These are phyloP conservation scores for Hevea brasiliensis DNA, from an alignment of 345 rosid species.

Conservation along the genomic window DNA sequence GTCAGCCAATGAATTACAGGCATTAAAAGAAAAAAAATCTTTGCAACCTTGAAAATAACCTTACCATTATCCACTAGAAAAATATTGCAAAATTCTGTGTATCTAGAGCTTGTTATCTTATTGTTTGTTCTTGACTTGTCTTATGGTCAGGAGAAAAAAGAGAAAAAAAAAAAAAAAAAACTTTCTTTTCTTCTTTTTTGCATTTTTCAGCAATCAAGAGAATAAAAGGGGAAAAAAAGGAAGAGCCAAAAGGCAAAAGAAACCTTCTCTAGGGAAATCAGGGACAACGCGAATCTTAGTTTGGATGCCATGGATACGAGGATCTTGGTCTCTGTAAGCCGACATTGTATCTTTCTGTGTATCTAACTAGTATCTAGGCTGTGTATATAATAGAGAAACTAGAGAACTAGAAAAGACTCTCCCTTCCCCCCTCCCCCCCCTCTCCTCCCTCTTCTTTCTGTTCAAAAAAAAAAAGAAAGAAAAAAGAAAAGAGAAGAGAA, in stretches of 20 bases:
- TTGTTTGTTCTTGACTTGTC: too few relatives aligned
- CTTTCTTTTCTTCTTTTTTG: neutral
- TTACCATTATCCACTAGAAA: too few relatives aligned
- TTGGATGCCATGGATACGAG: conserved; percentile 43
- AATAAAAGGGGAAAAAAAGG: neutral
- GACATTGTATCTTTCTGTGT: conserved; percentile 56
- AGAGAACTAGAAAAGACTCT: neutral
- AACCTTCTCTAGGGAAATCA: conserved; percentile 32
- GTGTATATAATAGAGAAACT: neutral
- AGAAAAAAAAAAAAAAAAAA: too few relatives aligned
- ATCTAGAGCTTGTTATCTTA: too few relatives aligned
- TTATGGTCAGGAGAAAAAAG: too few relatives aligned
- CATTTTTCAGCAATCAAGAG: neutral
- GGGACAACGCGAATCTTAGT: conserved; percentile 29
- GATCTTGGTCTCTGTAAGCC: conserved; percentile 41
- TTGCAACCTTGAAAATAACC: too few relatives aligned
- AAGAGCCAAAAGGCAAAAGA: neutral
- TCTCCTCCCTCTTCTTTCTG: neutral
- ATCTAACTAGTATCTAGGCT: neutral
- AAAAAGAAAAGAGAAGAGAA: neutral
- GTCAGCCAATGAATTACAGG: neutral
- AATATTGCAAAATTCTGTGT: too few relatives aligned
- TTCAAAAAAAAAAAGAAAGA: neutral
- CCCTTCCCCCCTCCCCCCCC: neutral
- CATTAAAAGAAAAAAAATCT: neutral